These are phyloP conservation scores for Fusarium setosum DNA, from an alignment of 2,329 filamentous ascomycete species.

Conservation along the genomic window DNA sequence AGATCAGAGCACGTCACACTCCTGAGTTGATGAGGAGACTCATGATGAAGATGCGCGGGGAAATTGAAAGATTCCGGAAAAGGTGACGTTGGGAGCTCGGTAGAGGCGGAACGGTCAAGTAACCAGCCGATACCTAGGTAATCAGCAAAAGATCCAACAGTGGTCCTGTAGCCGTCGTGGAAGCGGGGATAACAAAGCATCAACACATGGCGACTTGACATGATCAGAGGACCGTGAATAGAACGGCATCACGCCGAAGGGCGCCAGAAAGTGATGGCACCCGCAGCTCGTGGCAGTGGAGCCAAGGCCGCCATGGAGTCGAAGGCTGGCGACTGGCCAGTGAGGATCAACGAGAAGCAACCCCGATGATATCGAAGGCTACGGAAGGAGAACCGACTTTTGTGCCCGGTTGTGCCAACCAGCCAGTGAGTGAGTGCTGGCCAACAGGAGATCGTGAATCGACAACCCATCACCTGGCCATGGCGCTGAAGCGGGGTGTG, in stretches of 20 bases:
- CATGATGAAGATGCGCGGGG: neutral
- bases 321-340: neutral
- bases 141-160: too few species aligned
- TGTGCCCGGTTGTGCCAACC: neutral
- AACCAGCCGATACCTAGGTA: neutral
- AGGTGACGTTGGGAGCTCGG: conserved; percentile 4
- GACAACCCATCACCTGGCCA: conserved; percentile 19
- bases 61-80: neutral
- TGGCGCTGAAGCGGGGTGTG: conserved; percentile 17
- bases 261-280: conserved; percentile 2
- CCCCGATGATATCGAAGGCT: conserved; percentile 12
- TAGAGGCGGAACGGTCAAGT: neutral
- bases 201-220: conserved; percentile 7
- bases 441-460: conserved; percentile 21
- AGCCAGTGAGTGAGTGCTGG: conserved; percentile 9
- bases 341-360: conserved; percentile 3
- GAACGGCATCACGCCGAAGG: conserved; percentile 10
- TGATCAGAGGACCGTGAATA: conserved; percentile 19
- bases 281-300: neutral
- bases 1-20: conserved; percentile 17
- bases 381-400: conserved; percentile 5
- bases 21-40: neutral
- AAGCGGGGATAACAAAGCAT: neutral
- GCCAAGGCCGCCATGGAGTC: neutral
- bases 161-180: neutral